Evolutionary conservation across 2,329 filamentous ascomycete species (phyloP), one percentile per base, ranked within the genome.

Genomic region (Aspergillus japonicus): DNA sequence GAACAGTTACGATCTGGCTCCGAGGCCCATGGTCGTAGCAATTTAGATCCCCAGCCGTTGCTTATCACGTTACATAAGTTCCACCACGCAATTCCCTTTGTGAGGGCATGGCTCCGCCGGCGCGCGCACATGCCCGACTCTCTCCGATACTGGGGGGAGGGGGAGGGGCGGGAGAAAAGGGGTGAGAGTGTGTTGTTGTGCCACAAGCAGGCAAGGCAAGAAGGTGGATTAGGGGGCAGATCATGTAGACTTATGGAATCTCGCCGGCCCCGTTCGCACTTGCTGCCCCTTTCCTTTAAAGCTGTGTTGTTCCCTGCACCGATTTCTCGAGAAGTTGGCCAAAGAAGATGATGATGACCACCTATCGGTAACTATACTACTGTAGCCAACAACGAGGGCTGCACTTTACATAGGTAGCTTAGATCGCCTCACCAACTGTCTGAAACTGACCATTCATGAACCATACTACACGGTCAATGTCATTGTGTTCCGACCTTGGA

Each of bases 161-260:
- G n/a, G n/a, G 53, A 12, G 52, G 53, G 21, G 7, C 11, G 33
- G 21, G 56, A 56, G 47, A 56, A 35, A 39, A 31, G 51, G 48
- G 50, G 53, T 56, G 54, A 59, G 54, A 59, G 33, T 44, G 33
- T 44, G 14, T 23, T 8, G 33, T 42, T 8, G 26, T 29, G 26
- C 26, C 26, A 26, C 39, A 16, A 16, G 16, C 39, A 44, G 39
- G 39, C 39, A 19, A 44, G 39, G 16, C 6, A 44, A 44, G 39
- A 19, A n/a, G 39, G 39, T 29, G 26, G 26, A 7, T 19, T 44
- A 0, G 26, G 39, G 39, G 14, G 14, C 14, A n/a, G 6, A 19
- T 44, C 16, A n/a, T n/a, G 39, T 44, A 44, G 10, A 29, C 26
- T 29, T 29, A 29, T 44, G 39, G 6, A 19, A 7, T 19, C 16